phyloP scores from a whole-genome alignment of 2,329 filamentous ascomycete species.

The Stemphylium beticola region DNA sequence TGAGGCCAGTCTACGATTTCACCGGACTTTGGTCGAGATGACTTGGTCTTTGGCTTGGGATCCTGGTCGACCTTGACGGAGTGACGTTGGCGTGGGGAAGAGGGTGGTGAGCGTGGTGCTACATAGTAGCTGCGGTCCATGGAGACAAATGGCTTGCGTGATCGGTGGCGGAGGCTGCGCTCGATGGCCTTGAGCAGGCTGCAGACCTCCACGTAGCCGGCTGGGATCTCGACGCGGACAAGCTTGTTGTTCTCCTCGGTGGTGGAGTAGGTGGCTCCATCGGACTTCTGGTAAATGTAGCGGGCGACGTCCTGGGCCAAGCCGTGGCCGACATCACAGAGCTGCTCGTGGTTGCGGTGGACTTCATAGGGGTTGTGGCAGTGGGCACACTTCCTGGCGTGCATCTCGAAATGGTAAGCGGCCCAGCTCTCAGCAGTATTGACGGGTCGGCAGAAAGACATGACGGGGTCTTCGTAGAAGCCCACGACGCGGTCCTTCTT shows the following conservation, averaged over 20 bases:
- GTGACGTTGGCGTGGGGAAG: constrained; percentile 31
- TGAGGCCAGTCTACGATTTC: constrained; percentile 49
- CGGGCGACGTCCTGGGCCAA: constrained; percentile 54
- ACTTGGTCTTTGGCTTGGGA: constrained; percentile 32
- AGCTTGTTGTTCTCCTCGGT: constrained; percentile 49
- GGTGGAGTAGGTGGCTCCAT: constrained; percentile 45
- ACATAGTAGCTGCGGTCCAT: constrained; percentile 53
- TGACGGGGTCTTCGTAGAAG: constrained; percentile 48
- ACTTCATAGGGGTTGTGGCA: constrained; percentile 55
- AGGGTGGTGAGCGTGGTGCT: constrained; percentile 43
- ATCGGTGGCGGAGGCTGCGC: constrained; percentile 46
- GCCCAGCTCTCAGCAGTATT: constrained; percentile 54
- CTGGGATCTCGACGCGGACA: constrained; percentile 54
- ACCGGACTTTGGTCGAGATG: constrained; percentile 41
- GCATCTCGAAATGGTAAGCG: constrained; percentile 56
- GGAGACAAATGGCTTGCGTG: constrained; percentile 49
- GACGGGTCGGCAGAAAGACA: constrained; percentile 50
- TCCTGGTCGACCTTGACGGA: constrained; percentile 45
- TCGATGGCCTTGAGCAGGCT: constrained; percentile 52
- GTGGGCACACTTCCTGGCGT: constrained; percentile 53
- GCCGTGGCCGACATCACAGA: constrained; percentile 53
- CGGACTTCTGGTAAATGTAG: constrained; percentile 51
- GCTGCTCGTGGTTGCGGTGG: constrained; percentile 47
- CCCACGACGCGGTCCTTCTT: constrained; percentile 45
- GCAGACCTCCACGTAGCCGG: constrained; percentile 49